Evolutionary conservation across 257 asterid species (phyloP).

Genomic region (Nicotiana paniculata): DNA sequence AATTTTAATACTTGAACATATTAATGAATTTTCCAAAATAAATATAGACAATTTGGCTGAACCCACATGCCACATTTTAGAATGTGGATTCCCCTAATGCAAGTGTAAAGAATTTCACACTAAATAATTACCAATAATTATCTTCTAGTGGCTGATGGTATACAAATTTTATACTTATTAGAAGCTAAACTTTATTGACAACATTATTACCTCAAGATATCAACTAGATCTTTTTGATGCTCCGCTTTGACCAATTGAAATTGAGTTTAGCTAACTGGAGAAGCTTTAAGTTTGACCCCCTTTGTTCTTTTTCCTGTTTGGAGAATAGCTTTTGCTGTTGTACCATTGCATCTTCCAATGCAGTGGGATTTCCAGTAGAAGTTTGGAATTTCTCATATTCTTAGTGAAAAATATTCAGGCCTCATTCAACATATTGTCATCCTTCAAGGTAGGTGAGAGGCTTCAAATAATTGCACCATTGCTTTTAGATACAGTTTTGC

Average conservation of each 20-base stretch:
- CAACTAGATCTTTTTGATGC: constrained; percentile 49
- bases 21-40: too few relatives aligned
- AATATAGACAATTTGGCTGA: too few relatives aligned
- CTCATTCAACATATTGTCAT: constrained; percentile 25
- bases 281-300: constrained; percentile 1
- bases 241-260: constrained; percentile 43
- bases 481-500: constrained; percentile 10
- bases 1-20: too few relatives aligned
- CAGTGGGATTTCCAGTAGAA: constrained; percentile 13
- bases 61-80: too few relatives aligned
- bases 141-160: too few relatives aligned
- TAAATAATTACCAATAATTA: too few relatives aligned
- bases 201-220: constrained; percentile 29
- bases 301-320: constrained; percentile 2
- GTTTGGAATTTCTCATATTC: background rate
- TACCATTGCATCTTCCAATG: constrained; percentile 47
- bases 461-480: constrained; percentile 36
- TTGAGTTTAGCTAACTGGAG: constrained; percentile 43
- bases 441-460: constrained; percentile 43
- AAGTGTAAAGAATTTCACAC: too few relatives aligned
- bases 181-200: too few relatives aligned
- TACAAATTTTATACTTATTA: too few relatives aligned
- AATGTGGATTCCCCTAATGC: too few relatives aligned
- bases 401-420: constrained; percentile 17
- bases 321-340: constrained; percentile 27